A percentile compares a stretch with the other conserved stretches of the same genome.
Conservation (phyloP, 148 eudicot genomes). For the Rhododendron ferrugineum region DNA sequence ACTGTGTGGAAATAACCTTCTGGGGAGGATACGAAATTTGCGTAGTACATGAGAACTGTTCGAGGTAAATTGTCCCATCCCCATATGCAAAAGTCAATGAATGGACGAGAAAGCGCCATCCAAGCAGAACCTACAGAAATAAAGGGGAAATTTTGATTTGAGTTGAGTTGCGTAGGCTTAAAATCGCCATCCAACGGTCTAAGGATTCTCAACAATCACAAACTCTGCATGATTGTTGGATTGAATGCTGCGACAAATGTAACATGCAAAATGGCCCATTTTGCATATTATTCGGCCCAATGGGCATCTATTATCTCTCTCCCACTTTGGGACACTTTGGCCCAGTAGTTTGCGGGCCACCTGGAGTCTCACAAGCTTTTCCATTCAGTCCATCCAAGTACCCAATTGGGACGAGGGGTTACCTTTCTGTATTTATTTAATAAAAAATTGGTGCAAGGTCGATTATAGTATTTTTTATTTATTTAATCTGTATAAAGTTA, state of each 20-base stretch:
- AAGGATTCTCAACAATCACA: neutral
- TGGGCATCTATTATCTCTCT: neutral
- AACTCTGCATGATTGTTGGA: neutral
- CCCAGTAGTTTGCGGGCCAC: neutral
- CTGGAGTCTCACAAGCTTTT: neutral
- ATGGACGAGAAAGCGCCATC: constrained; percentile 52
- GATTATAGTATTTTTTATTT: too few species aligned
- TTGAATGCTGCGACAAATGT: neutral
- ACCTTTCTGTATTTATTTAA: neutral
- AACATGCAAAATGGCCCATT: neutral
- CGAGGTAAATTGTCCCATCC: constrained; percentile 58
- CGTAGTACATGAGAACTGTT: constrained; percentile 50
- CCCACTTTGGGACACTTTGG: neutral
- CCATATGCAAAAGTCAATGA: constrained; percentile 46
- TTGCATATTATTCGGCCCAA: too few species aligned
- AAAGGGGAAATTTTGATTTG: neutral
- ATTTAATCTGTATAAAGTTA: too few species aligned
- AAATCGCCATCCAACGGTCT: neutral
- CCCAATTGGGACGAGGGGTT: neutral
- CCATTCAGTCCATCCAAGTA: neutral
- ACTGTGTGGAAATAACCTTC: constrained; percentile 58
- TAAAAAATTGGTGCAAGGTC: too few species aligned
- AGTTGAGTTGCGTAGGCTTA: neutral
- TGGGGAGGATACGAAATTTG: constrained; percentile 52
- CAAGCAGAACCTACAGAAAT: constrained; percentile 43